phyloP scores from a whole-genome alignment of 1,284 basidiomycete genomes.

The Trametes sp. region DNA sequence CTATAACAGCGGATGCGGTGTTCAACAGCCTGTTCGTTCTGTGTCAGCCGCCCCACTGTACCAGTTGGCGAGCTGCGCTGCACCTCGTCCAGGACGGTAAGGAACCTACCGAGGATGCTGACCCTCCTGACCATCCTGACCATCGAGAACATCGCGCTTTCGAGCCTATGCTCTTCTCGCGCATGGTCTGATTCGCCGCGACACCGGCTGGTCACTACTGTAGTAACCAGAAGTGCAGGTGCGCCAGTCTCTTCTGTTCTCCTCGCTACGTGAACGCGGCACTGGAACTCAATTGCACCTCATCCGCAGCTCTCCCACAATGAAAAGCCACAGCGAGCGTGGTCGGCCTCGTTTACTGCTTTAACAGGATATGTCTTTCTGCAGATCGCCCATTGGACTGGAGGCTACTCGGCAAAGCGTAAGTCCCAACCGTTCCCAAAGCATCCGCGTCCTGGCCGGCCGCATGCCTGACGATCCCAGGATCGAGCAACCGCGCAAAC shows the following conservation, averaged over 20 bases:
- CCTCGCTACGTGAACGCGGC: not conserved
- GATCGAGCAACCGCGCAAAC: conserved; percentile 16
- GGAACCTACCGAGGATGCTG: not conserved
- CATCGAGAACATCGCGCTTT: not conserved
- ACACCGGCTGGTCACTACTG: not conserved
- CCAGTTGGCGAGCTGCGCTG: not conserved
- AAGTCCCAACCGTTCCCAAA: conserved; percentile 17
- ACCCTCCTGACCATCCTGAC: not conserved
- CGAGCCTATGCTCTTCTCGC: not conserved
- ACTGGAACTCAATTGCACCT: conserved; percentile 14
- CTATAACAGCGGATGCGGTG: conserved; percentile 13
- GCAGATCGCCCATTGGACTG: conserved; percentile 11
- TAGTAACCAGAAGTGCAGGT: conserved; percentile 2
- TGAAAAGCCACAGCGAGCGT: conserved; percentile 5
- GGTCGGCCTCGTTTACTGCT: conserved; percentile 18
- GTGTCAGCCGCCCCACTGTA: conserved; percentile 1
- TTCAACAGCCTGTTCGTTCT: not conserved
- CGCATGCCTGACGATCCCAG: conserved; percentile 30
- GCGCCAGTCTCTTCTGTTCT: conserved; percentile 5
- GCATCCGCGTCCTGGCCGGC: conserved; percentile 17
- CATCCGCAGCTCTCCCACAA: conserved; percentile 2
- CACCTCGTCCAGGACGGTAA: not conserved
- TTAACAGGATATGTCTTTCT: conserved; percentile 3
- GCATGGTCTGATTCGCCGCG: conserved; percentile 1
- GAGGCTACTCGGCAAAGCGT: conserved; percentile 21